phyloP scores from a whole-genome alignment of 192 early-diverging fungal species.

The Glomus cerebriforme region DNA sequence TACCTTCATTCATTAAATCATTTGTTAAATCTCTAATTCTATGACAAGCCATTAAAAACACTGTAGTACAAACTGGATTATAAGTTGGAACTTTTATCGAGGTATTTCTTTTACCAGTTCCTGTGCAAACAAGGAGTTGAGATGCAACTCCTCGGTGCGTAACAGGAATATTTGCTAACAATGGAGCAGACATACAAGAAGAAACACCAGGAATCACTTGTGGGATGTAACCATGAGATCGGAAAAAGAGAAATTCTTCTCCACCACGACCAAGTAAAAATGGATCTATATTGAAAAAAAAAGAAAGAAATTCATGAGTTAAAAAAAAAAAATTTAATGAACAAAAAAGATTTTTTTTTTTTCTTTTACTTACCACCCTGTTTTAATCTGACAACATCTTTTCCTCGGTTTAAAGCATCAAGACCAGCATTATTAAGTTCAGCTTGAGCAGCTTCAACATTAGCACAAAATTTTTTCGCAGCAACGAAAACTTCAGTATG shows the following conservation, averaged over 20 bases:
- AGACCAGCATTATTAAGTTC: slow-evolving; percentile 72
- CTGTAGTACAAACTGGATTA: slow-evolving; percentile 66
- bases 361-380: slow-evolving; percentile 61
- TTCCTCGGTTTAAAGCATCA: slow-evolving; percentile 61
- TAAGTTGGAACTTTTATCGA: slow-evolving; percentile 79
- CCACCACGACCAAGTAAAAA: slow-evolving; percentile 93
- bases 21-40: slow-evolving; percentile 61
- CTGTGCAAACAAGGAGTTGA: slow-evolving; percentile 80
- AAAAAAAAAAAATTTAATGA: no score
- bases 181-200: slow-evolving; percentile 74
- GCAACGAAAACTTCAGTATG: slow-evolving; percentile 55
- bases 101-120: slow-evolving; percentile 71
- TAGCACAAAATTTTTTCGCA: slow-evolving; percentile 77
- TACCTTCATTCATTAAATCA: slow-evolving; percentile 52
- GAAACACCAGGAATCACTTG: slow-evolving; percentile 78
- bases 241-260: slow-evolving; percentile 84
- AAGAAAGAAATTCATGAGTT: not conserved
- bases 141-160: slow-evolving; percentile 87
- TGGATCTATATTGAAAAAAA: slow-evolving; percentile 63
- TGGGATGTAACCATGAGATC: slow-evolving; percentile 66
- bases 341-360: no score
- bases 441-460: slow-evolving; percentile 75
- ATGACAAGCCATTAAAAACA: slow-evolving; percentile 85
- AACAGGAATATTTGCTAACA: slow-evolving; percentile 77
- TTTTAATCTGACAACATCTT: slow-evolving; percentile 85